Percentiles rank a stretch among this genome's conserved stretches.
These are phyloP conservation scores for Monosporozyma unispora DNA, from an alignment of 805 yeast genomes.

Conservation along the genomic window DNA sequence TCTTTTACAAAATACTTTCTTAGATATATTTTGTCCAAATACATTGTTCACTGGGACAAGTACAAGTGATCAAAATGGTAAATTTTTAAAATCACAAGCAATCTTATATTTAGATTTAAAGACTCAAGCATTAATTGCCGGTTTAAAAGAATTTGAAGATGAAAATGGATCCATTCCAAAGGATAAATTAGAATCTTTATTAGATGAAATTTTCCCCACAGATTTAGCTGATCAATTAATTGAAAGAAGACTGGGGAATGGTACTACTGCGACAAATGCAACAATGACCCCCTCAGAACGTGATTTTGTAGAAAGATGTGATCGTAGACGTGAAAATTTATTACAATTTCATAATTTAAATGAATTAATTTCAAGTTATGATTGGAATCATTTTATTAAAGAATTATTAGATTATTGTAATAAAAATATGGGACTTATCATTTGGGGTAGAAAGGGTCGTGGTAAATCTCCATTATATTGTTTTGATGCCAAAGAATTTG, in stretches of 20 bases:
- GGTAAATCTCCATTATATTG: conserved; percentile 22
- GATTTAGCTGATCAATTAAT: conserved; percentile 40
- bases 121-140: conserved; percentile 92
- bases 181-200: conserved; percentile 38
- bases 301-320: conserved; percentile 71
- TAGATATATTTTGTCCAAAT: conserved; percentile 80
- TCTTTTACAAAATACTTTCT: conserved; percentile 72
- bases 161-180: conserved; percentile 8
- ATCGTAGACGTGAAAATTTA: conserved; percentile 57
- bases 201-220: conserved; percentile 68
- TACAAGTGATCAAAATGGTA: conserved; percentile 31
- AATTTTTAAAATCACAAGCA: conserved; percentile 72
- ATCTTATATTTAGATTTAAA: conserved; percentile 75
- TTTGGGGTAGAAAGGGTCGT: conserved; percentile 55
- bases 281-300: conserved; percentile 62
- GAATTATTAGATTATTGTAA: conserved; percentile 71
- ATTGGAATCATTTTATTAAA: conserved; percentile 76
- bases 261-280: conserved; percentile 25
- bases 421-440: conserved; percentile 60
- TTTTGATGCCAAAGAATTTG: conserved; percentile 19
- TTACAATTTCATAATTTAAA: conserved; percentile 38
- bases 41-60: conserved; percentile 20
- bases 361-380: conserved; percentile 60
- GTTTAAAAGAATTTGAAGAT: conserved; percentile 41
- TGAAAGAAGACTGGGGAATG: conserved; percentile 16